Percentiles rank a stretch among this genome's conserved stretches.
Conservation (phyloP, 495 filamentous ascomycete genomes). For the Lophiostoma macrostomum region DNA sequence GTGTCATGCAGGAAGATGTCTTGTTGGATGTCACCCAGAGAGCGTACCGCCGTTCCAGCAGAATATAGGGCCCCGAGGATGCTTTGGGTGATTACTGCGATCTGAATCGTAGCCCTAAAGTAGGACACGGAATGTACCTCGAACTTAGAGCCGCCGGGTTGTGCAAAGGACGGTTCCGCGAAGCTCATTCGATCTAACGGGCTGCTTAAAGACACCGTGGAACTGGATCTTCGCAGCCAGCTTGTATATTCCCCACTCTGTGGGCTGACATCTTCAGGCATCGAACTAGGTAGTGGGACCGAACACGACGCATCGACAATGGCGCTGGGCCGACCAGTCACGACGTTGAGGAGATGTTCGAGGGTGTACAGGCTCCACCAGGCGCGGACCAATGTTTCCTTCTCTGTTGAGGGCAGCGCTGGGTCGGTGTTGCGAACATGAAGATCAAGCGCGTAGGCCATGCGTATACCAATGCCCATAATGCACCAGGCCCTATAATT, state of each 20-base stretch:
- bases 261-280: conserved; percentile 54
- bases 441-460: conserved; percentile 56
- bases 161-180: no score
- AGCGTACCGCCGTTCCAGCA: conserved; percentile 7
- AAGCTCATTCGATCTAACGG: no score
- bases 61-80: conserved; percentile 16
- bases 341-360: conserved; percentile 55
- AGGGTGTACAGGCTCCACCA: conserved; percentile 62
- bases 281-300: conserved; percentile 54
- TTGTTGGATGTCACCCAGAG: conserved; percentile 2
- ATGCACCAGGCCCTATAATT: conserved; percentile 57
- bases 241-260: conserved; percentile 7
- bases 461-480: conserved; percentile 55
- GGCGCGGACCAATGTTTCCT: conserved; percentile 56
- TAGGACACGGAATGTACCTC: conserved; percentile 11
- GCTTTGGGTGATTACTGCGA: conserved; percentile 17
- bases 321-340: conserved; percentile 60
- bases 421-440: conserved; percentile 55
- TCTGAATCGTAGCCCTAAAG: conserved; percentile 8
- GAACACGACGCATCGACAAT: conserved; percentile 54
- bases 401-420: conserved; percentile 49
- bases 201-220: no score
- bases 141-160: no score
- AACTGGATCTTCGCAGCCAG: neutral
- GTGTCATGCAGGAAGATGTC: neutral